phyloP scores from a whole-genome alignment of 805 yeast species.

The Sugiyamaella lignohabitans region DNA sequence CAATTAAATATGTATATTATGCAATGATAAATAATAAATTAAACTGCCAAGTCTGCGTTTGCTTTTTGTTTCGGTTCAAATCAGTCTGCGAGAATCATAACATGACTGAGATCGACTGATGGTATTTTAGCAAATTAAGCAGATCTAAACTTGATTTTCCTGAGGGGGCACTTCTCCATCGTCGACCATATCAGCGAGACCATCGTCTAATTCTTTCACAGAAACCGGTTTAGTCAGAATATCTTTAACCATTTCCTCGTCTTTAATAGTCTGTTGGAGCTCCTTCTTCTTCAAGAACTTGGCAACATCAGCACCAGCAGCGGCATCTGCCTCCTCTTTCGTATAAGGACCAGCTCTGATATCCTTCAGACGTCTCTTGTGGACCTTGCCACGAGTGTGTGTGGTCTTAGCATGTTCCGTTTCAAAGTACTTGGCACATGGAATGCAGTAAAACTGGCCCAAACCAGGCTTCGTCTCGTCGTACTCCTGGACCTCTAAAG shows the following conservation, averaged over 20 bases:
- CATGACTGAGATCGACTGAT: too few species aligned
- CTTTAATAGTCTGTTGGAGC: conserved; percentile 9
- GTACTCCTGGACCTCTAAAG: conserved; percentile 63
- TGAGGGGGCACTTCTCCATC: too few species aligned
- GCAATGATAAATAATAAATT: too few species aligned
- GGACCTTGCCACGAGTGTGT: conserved; percentile 72
- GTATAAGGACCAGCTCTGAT: conserved; percentile 78
- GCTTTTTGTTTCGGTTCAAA: too few species aligned
- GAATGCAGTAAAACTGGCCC: conserved; percentile 91
- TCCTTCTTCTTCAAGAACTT: conserved; percentile 52
- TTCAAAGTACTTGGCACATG: conserved; percentile 89
- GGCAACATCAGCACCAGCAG: conserved; percentile 68
- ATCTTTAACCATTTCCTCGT: conserved; percentile 1
- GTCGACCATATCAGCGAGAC: not conserved
- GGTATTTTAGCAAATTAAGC: too few species aligned
- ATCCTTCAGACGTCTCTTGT: conserved; percentile 77
- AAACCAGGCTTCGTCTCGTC: conserved; percentile 91
- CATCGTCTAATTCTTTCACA: not conserved
- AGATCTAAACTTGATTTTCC: too few species aligned
- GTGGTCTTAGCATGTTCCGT: conserved; percentile 62
- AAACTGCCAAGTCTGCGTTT: too few species aligned
- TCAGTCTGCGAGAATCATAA: too few species aligned
- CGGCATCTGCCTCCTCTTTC: conserved; percentile 84
- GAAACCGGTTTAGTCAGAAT: not conserved
- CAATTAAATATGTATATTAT: too few species aligned